These are phyloP conservation scores for Cutaneotrichosporon sp. DNA, from an alignment of 1,284 basidiomycete genomes.

Conservation along the genomic window DNA sequence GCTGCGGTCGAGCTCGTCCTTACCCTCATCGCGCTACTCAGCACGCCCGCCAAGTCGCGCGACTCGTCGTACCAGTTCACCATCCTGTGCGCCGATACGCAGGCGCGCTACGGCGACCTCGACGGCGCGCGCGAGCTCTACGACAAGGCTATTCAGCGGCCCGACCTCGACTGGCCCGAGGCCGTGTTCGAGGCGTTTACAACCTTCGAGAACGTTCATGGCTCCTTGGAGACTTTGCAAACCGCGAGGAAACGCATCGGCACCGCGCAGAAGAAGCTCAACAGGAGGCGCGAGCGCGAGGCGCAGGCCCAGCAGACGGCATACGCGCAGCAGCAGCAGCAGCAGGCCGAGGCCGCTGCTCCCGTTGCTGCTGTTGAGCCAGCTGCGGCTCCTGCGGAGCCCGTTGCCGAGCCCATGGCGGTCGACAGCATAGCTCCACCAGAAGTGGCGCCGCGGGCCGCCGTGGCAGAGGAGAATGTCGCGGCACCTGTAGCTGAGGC, in stretches of 20 bases:
- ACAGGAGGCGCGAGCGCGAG: conserved; percentile 68
- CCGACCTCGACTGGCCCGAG: conserved; percentile 87
- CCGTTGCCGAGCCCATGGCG: neutral
- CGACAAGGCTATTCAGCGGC: conserved; percentile 60
- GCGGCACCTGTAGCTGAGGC: conserved; percentile 2
- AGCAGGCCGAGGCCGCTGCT: conserved; percentile 13
- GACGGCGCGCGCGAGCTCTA: conserved; percentile 68
- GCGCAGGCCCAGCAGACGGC: conserved; percentile 22
- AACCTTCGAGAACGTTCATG: conserved; percentile 80
- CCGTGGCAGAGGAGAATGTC: neutral
- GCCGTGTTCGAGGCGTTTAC: conserved; percentile 85
- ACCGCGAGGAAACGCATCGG: conserved; percentile 68
- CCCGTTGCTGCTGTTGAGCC: conserved; percentile 10
- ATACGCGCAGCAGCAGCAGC: conserved; percentile 18
- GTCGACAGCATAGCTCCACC: conserved; percentile 9
- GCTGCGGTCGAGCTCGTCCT: conserved; percentile 29
- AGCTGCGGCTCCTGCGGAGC: neutral
- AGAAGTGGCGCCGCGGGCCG: neutral
- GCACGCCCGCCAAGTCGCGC: conserved; percentile 31
- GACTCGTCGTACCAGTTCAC: conserved; percentile 38
- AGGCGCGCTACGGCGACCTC: conserved; percentile 60
- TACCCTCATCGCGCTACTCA: conserved; percentile 31
- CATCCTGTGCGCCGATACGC: conserved; percentile 35
- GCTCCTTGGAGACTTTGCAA: conserved; percentile 69
- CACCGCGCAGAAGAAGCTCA: conserved; percentile 65